Percentiles rank a stretch among this genome's conserved stretches.
Evolutionary conservation across 1,139 yeast genomes (phyloP).

Genomic region (Trichomonascaceae sp.): DNA sequence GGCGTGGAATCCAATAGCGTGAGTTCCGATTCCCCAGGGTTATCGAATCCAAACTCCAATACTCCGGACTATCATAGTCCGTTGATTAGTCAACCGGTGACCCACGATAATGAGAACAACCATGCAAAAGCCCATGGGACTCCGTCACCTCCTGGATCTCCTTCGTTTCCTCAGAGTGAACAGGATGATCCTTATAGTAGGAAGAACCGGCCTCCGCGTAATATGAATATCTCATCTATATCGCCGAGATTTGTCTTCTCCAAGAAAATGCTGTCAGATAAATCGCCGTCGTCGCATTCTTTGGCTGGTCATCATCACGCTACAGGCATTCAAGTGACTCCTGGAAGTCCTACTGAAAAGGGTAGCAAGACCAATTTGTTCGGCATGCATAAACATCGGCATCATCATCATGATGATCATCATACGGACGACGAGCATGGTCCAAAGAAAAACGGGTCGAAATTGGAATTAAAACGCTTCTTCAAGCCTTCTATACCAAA

Average conservation of each 20-base stretch:
- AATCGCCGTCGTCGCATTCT: conserved; percentile 1
- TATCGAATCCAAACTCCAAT: not conserved
- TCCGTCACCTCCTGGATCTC: conserved; percentile 1
- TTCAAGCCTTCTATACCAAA: conserved; percentile 25
- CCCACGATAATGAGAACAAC: not conserved
- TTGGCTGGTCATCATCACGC: conserved; percentile 8
- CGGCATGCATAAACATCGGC: conserved; percentile 1
- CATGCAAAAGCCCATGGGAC: not conserved
- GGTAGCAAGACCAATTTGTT: not conserved
- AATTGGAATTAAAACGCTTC: conserved; percentile 36
- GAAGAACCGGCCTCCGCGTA: conserved; percentile 28
- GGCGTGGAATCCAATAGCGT: not conserved
- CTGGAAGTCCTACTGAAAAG: conserved; percentile 5
- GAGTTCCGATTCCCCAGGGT: not conserved
- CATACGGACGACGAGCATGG: conserved; percentile 6
- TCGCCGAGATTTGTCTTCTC: conserved; percentile 34
- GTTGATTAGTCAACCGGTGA: not conserved
- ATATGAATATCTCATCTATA: conserved; percentile 26
- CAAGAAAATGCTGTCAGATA: conserved; percentile 15
- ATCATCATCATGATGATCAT: conserved; percentile 6
- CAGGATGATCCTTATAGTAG: conserved; percentile 33
- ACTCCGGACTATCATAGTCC: not conserved
- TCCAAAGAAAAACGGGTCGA: conserved; percentile 29
- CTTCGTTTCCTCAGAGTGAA: conserved; percentile 16
- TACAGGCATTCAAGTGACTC: conserved; percentile 12